Evolutionary conservation across 257 asterid genomes (phyloP).

Genomic region (Rauvolfia tetraphylla): DNA sequence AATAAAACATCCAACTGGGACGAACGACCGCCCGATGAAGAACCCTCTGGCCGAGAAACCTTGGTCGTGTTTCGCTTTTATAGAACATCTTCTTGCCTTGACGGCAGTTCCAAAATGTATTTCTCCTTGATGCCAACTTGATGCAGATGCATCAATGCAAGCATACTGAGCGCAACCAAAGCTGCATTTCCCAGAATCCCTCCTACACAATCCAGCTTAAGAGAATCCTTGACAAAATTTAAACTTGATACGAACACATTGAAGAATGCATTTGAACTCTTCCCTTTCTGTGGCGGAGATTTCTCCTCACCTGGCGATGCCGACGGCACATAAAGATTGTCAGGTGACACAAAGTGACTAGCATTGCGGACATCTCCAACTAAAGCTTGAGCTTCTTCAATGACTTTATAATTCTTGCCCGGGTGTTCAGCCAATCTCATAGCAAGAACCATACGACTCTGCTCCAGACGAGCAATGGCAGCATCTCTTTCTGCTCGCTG

Average conservation of each 20-base stretch:
- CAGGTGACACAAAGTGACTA: constrained; percentile 53
- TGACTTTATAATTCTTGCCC: constrained; percentile 84
- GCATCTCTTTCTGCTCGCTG: constrained; percentile 88
- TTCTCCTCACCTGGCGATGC: constrained; percentile 33
- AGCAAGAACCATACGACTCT: constrained; percentile 83
- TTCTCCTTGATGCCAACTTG: constrained; percentile 50
- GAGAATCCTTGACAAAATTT: constrained; percentile 49
- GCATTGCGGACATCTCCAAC: constrained; percentile 77
- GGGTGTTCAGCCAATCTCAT: constrained; percentile 96
- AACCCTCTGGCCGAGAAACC: constrained; percentile 31
- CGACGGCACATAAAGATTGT: constrained; percentile 44
- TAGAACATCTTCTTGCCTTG: constrained; percentile 31
- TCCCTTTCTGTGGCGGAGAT: constrained; percentile 29
- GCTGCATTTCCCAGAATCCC: constrained; percentile 92
- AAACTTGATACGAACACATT: constrained; percentile 52
- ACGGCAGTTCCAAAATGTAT: constrained; percentile 28
- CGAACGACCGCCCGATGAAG: constrained; percentile 29
- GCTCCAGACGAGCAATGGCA: constrained; percentile 88
- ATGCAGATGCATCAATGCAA: constrained; percentile 71
- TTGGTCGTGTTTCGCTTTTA: constrained; percentile 41
- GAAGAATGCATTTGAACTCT: constrained; percentile 39
- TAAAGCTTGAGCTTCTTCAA: constrained; percentile 87
- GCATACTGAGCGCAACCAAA: constrained; percentile 78
- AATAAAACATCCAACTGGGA: constrained; percentile 63
- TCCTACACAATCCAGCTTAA: constrained; percentile 62